Base-by-base conservation (phyloP, 2,329 filamentous ascomycete species). In the Celoporthe dispersa region DNA sequence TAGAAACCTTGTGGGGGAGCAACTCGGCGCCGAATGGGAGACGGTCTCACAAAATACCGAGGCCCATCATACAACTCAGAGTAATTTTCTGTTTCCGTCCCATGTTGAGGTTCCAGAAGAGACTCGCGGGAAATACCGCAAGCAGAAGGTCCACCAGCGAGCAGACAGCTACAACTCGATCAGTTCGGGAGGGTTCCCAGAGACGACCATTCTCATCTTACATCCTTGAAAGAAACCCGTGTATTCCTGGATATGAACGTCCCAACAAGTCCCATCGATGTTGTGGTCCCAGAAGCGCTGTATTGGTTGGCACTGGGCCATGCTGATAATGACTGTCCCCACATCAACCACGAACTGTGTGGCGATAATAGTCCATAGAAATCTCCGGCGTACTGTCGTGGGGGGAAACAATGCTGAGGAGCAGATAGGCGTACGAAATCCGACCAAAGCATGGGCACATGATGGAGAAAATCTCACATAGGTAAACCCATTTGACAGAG, bases 31-130 rank as follows among this genome's bases (percentile, higher is more conserved):
- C 44, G 44, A 22, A n/a, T n/a, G 4, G 7, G 2, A n/a, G 44
- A 51, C 22, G 22, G 7, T 64, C 71, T 62, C 37, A 74, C 73
- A 74, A 62, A 12, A 73, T 68, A 9, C 70, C 71, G 9, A 74
- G 48, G 6, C 71, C 71, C 73, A 74, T 73, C 22, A 74, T 66
- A 12, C 39, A 39, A n/a, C 67, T 70, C 1, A 74, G 61, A 28
- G 60, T 70, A 7, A 59, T 33, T 33, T 73, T 73, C 16, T 73
- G 69, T 33, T 70, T 71, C 68, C 68, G 66, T 57, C 71, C 22
- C 70, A 73, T 72, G 2, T 71, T 71, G 48, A 71, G 33, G 35
- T 73, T 72, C 73, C 72, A 72, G 51, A 74, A 74, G 16, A 74
- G 57, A 25, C 57, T 70, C n/a, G 66, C 41, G 1, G 73, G 73